Evolutionary conservation across 306 rosid genomes (phyloP).

Genomic region (Pyrus communis): DNA sequence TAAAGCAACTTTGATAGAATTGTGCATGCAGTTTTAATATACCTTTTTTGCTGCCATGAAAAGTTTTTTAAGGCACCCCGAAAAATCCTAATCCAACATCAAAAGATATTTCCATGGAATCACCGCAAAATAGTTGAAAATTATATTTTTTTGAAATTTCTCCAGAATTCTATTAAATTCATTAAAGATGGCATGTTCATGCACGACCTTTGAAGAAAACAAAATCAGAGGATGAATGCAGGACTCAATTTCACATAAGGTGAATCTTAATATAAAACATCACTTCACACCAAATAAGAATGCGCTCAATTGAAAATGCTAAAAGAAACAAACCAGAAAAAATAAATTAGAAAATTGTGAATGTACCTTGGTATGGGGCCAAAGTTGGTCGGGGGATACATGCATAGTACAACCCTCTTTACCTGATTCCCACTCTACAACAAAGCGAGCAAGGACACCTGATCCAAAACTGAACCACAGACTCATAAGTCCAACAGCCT

Average conservation of each 20-base stretch:
- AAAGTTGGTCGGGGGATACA: constrained; percentile 94
- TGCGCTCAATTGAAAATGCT: not conserved
- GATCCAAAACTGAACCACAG: constrained; percentile 99
- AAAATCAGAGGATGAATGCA: not conserved
- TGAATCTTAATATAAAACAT: not conserved
- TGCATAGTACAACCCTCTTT: constrained; percentile 99
- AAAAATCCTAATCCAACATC: not conserved
- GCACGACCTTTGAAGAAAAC: not conserved
- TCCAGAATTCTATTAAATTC: not conserved
- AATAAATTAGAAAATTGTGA: constrained; percentile 1
- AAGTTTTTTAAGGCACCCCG: not conserved
- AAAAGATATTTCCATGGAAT: not conserved
- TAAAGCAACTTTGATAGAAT: not conserved
- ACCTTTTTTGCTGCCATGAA: not conserved
- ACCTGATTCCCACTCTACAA: constrained; percentile 97
- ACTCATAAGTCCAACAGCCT: constrained; percentile 97
- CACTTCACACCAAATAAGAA: not conserved
- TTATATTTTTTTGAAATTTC: not conserved
- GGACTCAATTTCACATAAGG: not conserved
- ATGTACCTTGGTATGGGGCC: constrained; percentile 99
- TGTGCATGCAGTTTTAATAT: not conserved
- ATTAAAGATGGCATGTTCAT: not conserved
- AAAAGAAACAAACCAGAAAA: constrained; percentile 9
- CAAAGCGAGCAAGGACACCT: constrained; percentile 89
- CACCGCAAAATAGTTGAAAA: not conserved